Conservation (phyloP, 2,329 filamentous ascomycete genomes). For the Penicillium janthinellum region DNA sequence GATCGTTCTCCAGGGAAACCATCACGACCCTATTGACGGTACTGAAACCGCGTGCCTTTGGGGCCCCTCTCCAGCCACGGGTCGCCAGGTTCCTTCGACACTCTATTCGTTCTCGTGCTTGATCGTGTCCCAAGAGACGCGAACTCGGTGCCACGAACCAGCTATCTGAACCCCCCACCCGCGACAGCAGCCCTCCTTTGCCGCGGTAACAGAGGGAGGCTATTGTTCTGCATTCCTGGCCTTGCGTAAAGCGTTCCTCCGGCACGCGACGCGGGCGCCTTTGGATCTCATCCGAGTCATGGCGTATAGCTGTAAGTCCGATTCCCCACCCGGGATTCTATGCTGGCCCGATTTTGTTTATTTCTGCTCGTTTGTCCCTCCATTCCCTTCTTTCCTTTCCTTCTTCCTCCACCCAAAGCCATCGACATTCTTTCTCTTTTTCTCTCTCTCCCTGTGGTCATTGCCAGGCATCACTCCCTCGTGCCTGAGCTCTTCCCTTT, state of each 20-base stretch:
- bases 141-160: conserved; percentile 1
- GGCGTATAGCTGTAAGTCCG: conserved; percentile 43
- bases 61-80: conserved; percentile 18
- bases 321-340: conserved; percentile 36
- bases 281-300: conserved; percentile 34
- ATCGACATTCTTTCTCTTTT: conserved; percentile 31
- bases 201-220: conserved; percentile 36
- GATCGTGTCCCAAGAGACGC: not conserved
- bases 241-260: conserved; percentile 37
- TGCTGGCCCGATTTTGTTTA: conserved; percentile 42
- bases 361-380: conserved; percentile 42
- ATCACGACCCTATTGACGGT: conserved; percentile 6
- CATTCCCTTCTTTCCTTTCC: conserved; percentile 27
- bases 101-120: not conserved
- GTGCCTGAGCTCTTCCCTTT: not conserved
- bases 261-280: conserved; percentile 42
- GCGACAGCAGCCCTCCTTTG: conserved; percentile 17
- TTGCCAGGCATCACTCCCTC: not conserved
- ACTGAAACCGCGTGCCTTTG: not conserved
- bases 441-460: not conserved
- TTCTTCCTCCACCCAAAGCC: conserved; percentile 12
- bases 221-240: conserved; percentile 44
- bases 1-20: not conserved
- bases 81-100: conserved; percentile 1
- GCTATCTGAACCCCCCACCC: conserved; percentile 17